Evolutionary conservation across 352 stramenopile genomes (phyloP).

Genomic region (Globisporangium rhizosaccharum): DNA sequence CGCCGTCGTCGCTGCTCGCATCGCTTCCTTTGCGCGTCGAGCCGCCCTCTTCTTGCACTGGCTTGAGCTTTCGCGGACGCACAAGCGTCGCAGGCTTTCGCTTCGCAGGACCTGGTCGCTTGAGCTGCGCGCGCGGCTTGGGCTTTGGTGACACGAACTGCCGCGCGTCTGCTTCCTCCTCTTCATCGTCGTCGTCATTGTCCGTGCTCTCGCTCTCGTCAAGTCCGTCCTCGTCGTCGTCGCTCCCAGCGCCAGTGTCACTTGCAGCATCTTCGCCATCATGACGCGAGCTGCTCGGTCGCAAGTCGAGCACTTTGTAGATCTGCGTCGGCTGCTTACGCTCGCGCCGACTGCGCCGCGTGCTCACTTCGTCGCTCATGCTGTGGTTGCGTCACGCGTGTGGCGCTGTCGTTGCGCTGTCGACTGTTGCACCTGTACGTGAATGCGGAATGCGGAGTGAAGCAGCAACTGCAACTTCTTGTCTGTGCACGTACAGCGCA

Average conservation of each 20-base stretch:
- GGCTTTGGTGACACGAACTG: constrained; percentile 13
- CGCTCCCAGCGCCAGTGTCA: neutral
- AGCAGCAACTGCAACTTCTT: too few species aligned
- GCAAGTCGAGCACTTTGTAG: constrained; percentile 63
- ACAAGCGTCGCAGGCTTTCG: constrained; percentile 13
- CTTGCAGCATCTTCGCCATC: neutral
- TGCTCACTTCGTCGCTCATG: constrained; percentile 7
- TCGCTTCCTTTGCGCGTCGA: constrained; percentile 8
- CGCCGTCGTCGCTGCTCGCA: constrained; percentile 5
- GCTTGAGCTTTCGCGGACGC: constrained; percentile 28
- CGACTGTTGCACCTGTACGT: too few species aligned
- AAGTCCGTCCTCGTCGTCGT: constrained; percentile 16
- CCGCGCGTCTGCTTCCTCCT: constrained; percentile 14
- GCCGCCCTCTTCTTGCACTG: constrained; percentile 13
- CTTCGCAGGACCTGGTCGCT: constrained; percentile 5
- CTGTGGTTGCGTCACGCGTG: too few species aligned
- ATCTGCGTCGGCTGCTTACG: constrained; percentile 61
- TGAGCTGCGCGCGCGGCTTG: neutral
- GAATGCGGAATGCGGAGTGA: too few species aligned
- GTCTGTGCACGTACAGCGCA: too few species aligned
- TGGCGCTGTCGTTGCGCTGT: too few species aligned
- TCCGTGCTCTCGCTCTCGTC: constrained; percentile 17
- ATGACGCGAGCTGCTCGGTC: constrained; percentile 5
- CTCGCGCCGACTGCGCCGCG: constrained; percentile 54
- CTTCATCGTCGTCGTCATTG: constrained; percentile 10